Conservation (phyloP, 164 flowering plant genomes). For the Litsea cubeba region DNA sequence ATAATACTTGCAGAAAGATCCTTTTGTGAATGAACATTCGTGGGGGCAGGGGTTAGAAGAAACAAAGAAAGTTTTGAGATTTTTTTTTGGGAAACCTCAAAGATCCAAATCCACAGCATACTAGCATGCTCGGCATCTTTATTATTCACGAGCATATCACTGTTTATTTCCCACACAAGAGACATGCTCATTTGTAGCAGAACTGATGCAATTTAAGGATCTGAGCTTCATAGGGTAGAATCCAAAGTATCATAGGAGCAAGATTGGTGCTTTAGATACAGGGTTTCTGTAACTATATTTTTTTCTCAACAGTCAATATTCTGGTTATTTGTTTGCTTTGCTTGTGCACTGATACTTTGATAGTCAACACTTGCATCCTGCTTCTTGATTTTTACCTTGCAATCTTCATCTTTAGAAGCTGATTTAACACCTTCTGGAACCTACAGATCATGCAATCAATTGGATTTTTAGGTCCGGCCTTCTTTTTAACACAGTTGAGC, state of each 20-base stretch:
- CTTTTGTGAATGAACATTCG: not conserved
- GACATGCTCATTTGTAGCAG: not conserved
- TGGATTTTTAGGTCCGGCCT: constrained; percentile 98
- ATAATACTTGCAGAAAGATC: not conserved
- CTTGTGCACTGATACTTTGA: not conserved
- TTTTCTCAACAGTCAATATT: no score
- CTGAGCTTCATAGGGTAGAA: not conserved
- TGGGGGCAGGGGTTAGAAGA: not conserved
- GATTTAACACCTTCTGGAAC: not conserved
- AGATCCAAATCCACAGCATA: not conserved
- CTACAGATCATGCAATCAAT: constrained; percentile 90
- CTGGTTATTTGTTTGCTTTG: not conserved
- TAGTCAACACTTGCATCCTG: not conserved
- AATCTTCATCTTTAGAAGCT: not conserved
- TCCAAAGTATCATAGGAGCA: not conserved
- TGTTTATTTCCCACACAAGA: not conserved
- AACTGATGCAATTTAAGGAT: no score
- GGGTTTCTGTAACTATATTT: not conserved
- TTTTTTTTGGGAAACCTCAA: not conserved
- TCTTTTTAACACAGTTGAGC: constrained; percentile 90
- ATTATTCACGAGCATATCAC: not conserved
- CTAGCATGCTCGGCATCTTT: not conserved
- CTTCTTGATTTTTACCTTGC: not conserved
- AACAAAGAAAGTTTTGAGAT: no score
- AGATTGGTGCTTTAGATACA: not conserved